A percentile compares a stretch with the other conserved stretches of the same genome.
These are phyloP conservation scores for Beauveria sp. DNA, from an alignment of 2,329 filamentous ascomycete genomes.

Conservation along the genomic window DNA sequence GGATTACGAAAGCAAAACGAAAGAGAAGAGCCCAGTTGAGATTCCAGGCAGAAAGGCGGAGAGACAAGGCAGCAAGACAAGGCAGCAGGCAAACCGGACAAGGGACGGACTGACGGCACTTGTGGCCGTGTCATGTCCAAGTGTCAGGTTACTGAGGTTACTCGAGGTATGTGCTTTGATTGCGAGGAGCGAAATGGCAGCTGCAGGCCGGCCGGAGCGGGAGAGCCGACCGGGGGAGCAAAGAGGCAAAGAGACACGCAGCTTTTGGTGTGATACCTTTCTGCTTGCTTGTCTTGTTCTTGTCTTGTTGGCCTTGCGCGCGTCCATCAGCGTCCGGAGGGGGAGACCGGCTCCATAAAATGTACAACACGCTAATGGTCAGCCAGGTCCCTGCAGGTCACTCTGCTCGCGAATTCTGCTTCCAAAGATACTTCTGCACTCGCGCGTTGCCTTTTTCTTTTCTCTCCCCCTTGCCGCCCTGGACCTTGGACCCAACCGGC, in stretches of 20 bases:
- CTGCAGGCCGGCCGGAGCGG: not conserved
- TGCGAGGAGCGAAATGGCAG: not conserved
- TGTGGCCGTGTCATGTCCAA: not conserved
- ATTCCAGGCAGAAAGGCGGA: slow-evolving; percentile 4
- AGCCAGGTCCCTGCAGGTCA: slow-evolving; percentile 4
- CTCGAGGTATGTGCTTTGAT: not conserved
- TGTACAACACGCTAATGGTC: slow-evolving; percentile 13
- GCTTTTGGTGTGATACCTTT: too few species aligned
- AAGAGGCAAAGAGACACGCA: too few species aligned
- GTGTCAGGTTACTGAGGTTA: not conserved
- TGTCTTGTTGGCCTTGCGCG: not conserved
- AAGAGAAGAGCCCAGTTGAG: not conserved
- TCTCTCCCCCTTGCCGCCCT: not conserved
- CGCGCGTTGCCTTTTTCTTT: not conserved
- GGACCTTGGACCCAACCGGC: too few species aligned
- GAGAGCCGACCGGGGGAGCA: not conserved
- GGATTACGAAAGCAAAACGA: slow-evolving; percentile 5
- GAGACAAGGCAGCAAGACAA: not conserved
- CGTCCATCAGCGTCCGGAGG: not conserved
- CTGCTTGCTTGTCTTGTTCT: not conserved
- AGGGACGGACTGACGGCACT: too few species aligned
- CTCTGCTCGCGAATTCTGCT: not conserved
- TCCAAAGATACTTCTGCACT: slow-evolving; percentile 5
- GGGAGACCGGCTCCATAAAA: not conserved
- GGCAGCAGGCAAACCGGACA: not conserved